Evolutionary conservation across 768 basidiomycete species (phyloP).

Genomic region (Mycena crocata): DNA sequence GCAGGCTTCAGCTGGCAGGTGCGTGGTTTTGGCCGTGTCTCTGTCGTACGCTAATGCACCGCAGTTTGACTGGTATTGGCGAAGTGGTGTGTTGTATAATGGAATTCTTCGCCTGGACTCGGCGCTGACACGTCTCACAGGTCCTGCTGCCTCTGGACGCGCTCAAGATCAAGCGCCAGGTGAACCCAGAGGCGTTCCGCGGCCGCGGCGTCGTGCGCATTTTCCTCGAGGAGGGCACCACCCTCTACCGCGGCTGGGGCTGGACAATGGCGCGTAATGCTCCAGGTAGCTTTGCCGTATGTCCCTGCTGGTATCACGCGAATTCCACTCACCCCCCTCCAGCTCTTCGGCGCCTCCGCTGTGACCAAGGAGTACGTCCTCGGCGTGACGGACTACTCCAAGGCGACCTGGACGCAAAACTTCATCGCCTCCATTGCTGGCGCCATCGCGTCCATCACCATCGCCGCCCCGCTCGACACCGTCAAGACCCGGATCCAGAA

Average conservation of each 20-base stretch:
- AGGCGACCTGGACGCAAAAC: slow-evolving; percentile 98
- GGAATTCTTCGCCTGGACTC: background rate
- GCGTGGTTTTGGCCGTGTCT: slow-evolving; percentile 32
- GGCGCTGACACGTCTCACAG: slow-evolving; percentile 45
- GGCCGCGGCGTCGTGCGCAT: slow-evolving; percentile 92
- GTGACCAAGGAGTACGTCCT: slow-evolving; percentile 94
- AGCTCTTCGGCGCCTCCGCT: slow-evolving; percentile 98
- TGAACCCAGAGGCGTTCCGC: slow-evolving; percentile 97
- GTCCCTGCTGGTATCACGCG: slow-evolving; percentile 41
- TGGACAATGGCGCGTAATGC: slow-evolving; percentile 99
- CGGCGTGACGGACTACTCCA: slow-evolving; percentile 88
- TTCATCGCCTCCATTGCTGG: slow-evolving; percentile 95
- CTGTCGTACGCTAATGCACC: slow-evolving; percentile 13
- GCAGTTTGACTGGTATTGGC: slow-evolving; percentile 84
- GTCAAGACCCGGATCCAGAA: slow-evolving; percentile 99
- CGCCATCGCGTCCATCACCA: slow-evolving; percentile 94
- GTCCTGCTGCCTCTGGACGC: slow-evolving; percentile 96
- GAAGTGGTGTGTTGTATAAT: slow-evolving; percentile 83
- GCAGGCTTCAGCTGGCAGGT: slow-evolving; percentile 96
- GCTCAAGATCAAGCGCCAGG: slow-evolving; percentile 98
- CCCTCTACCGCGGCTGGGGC: slow-evolving; percentile 97
- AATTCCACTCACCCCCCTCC: background rate
- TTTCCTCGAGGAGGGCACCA: slow-evolving; percentile 90
- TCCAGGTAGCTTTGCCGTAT: slow-evolving; percentile 92
- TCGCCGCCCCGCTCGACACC: slow-evolving; percentile 95